Evolutionary conservation across 2,329 filamentous ascomycete species (phyloP).

Genomic region (Verticillium klebahnii): DNA sequence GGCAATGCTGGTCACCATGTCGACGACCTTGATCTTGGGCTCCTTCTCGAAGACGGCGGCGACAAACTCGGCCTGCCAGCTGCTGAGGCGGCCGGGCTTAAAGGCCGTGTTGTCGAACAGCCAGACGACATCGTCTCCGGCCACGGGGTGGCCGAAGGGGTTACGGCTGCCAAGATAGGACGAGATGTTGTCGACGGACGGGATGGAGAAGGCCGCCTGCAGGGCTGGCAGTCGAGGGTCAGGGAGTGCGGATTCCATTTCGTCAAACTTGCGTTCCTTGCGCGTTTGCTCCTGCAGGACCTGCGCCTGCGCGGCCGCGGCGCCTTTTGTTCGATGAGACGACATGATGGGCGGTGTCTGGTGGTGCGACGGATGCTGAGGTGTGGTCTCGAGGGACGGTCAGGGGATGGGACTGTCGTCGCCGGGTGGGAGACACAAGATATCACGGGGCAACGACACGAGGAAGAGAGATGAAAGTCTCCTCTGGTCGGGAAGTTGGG

Average conservation of each 20-base stretch:
- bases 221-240: constrained; percentile 23
- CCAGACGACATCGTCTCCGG: constrained; percentile 72
- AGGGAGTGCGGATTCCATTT: constrained; percentile 43
- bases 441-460: background rate
- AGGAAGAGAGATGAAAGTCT: background rate
- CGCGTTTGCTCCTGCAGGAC: constrained; percentile 48
- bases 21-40: constrained; percentile 61
- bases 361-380: background rate
- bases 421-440: background rate
- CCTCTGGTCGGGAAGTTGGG: background rate
- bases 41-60: constrained; percentile 75
- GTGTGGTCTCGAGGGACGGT: background rate
- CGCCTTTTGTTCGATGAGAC: background rate
- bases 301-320: constrained; percentile 23
- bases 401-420: background rate
- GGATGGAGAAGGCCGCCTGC: constrained; percentile 23
- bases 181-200: constrained; percentile 32
- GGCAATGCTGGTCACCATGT: constrained; percentile 66
- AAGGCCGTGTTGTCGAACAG: constrained; percentile 87
- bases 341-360: background rate
- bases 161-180: constrained; percentile 48
- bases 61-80: constrained; percentile 80
- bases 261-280: constrained; percentile 41
- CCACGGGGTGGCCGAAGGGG: constrained; percentile 56
- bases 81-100: constrained; percentile 39